These are phyloP conservation scores for Aspergillus aculeatus DNA, from an alignment of 2,329 filamentous ascomycete genomes.

Conservation along the genomic window DNA sequence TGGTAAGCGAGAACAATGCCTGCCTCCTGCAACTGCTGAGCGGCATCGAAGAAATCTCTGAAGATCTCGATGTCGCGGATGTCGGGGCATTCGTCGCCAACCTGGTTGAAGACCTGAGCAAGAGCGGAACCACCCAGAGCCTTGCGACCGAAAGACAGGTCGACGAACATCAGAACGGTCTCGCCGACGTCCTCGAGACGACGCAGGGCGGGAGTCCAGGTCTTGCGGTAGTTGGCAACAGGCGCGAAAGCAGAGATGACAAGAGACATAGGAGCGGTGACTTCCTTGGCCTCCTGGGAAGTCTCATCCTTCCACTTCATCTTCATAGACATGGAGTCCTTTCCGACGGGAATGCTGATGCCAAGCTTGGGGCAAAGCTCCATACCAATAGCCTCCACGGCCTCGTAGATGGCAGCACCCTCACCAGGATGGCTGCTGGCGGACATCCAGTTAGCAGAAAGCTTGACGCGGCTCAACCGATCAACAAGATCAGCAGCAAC, in stretches of 20 bases:
- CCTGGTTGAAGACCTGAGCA: slow-evolving; percentile 81
- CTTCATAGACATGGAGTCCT: slow-evolving; percentile 99
- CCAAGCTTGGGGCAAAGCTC: slow-evolving; percentile 87
- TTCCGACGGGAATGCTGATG: slow-evolving; percentile 91
- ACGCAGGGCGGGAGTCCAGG: slow-evolving; percentile 89
- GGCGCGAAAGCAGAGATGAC: slow-evolving; percentile 88
- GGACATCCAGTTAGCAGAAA: slow-evolving; percentile 99
- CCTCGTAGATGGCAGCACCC: slow-evolving; percentile 87
- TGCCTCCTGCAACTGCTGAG: slow-evolving; percentile 65
- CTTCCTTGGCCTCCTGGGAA: slow-evolving; percentile 70
- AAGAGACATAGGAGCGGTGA: slow-evolving; percentile 87
- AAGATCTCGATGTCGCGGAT: slow-evolving; percentile 77
- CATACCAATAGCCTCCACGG: slow-evolving; percentile 88
- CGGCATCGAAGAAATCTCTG: slow-evolving; percentile 87
- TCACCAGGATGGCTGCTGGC: slow-evolving; percentile 92
- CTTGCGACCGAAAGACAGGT: slow-evolving; percentile 77
- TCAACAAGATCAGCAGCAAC: slow-evolving; percentile 75
- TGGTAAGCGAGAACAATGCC: slow-evolving; percentile 87
- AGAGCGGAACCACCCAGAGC: slow-evolving; percentile 87
- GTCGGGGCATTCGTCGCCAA: slow-evolving; percentile 83
- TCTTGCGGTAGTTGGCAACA: slow-evolving; percentile 77
- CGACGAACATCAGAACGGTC: slow-evolving; percentile 84
- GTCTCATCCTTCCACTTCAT: slow-evolving; percentile 81
- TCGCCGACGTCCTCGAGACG: slow-evolving; percentile 85
- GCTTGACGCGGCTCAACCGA: slow-evolving; percentile 73